Evolutionary conservation across 352 stramenopile species (phyloP).

Genomic region (Globisporangium acanthophoron): DNA sequence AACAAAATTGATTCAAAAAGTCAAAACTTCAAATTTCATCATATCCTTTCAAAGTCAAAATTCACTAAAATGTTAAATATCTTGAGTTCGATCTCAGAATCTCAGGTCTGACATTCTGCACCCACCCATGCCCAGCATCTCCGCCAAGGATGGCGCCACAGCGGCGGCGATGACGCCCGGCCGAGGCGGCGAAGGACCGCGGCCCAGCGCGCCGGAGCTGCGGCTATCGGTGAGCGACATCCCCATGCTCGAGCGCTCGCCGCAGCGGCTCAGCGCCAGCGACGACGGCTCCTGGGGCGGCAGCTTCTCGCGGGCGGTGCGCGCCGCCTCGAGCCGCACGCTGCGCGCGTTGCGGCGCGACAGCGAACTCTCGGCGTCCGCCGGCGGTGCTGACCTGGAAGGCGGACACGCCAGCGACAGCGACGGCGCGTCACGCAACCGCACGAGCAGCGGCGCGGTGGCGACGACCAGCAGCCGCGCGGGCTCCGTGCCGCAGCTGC

Average conservation of each 20-base stretch:
- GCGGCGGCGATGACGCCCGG: no score
- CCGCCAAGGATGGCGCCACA: no score
- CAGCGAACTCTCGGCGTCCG: background rate
- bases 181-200: background rate
- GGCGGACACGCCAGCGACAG: no score
- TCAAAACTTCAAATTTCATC: no score
- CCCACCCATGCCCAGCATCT: no score
- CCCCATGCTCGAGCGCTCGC: constrained; percentile 9
- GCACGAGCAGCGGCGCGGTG: background rate
- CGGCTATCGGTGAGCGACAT: constrained; percentile 12
- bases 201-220: constrained; percentile 4
- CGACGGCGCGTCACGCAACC: background rate
- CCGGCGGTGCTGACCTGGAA: no score
- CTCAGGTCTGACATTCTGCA: no score
- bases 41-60: no score
- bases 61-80: no score
- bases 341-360: background rate
- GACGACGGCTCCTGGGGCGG: constrained; percentile 19
- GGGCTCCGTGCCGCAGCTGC: constrained; percentile 32
- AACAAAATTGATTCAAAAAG: no score
- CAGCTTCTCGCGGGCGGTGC: constrained; percentile 8
- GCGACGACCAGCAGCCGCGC: background rate
- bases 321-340: background rate
- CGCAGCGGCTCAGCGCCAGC: background rate
- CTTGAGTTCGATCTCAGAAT: no score